Evolutionary conservation across 2,329 filamentous ascomycete genomes (phyloP).

Genomic region (Cladophialophora bantiana): DNA sequence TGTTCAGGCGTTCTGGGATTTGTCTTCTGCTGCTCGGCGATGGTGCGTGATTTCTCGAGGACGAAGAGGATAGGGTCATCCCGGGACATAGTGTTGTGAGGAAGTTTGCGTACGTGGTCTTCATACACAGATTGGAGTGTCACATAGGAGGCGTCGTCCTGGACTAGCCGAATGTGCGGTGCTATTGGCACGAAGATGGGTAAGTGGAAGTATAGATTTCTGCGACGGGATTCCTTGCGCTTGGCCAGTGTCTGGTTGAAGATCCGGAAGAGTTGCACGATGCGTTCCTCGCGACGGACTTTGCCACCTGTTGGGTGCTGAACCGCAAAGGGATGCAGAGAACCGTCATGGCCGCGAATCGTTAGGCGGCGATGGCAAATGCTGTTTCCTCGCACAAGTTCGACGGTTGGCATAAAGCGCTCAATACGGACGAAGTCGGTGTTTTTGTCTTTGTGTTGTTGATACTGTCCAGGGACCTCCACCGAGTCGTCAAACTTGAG

Average conservation of each 20-base stretch:
- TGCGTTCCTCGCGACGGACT: conserved; percentile 91
- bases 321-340: conserved; percentile 93
- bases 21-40: conserved; percentile 71
- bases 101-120: conserved; percentile 80
- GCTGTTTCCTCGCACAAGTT: conserved; percentile 87
- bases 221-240: conserved; percentile 91
- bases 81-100: conserved; percentile 72
- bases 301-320: conserved; percentile 94
- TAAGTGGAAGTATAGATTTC: conserved; percentile 94
- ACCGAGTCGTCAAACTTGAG: conserved; percentile 94
- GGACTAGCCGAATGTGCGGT: conserved; percentile 91
- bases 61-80: conserved; percentile 95
- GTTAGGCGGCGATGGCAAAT: conserved; percentile 91
- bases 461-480: conserved; percentile 94
- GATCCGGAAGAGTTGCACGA: conserved; percentile 94
- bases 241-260: conserved; percentile 92
- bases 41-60: conserved; percentile 86
- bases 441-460: conserved; percentile 98
- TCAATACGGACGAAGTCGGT: conserved; percentile 98
- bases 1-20: conserved; percentile 65
- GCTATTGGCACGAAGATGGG: conserved; percentile 95
- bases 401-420: conserved; percentile 92
- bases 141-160: conserved; percentile 93
- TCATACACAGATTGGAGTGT: conserved; percentile 95
- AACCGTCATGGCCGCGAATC: conserved; percentile 97